Conservation (phyloP, 2,329 filamentous ascomycete genomes). For the Nigrograna mackinnonii region DNA sequence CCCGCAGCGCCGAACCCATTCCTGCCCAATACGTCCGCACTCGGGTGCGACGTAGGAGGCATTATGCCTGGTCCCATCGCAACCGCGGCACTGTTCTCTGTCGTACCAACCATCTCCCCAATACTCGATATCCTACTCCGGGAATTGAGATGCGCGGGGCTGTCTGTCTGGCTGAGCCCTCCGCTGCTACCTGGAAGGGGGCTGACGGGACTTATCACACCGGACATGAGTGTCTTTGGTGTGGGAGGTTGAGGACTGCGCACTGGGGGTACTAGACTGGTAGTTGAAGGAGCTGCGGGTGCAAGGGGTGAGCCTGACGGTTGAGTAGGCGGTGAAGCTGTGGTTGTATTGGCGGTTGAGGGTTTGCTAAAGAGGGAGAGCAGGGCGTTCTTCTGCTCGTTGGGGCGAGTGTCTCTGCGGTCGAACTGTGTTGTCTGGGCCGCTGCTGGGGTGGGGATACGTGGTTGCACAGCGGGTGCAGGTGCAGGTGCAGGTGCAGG, state of each 20-base stretch:
- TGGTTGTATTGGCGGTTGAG: too few species aligned
- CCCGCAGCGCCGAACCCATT: slow-evolving; percentile 6
- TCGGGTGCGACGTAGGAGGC: slow-evolving; percentile 4
- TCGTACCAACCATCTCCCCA: too few species aligned
- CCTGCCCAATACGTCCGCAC: slow-evolving; percentile 4
- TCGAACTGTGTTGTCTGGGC: slow-evolving; percentile 18
- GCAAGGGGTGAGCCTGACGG: slow-evolving; percentile 13
- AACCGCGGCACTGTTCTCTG: too few species aligned
- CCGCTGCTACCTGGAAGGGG: slow-evolving; percentile 37
- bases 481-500: too few species aligned
- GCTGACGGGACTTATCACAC: slow-evolving; percentile 41
- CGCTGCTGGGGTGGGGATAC: too few species aligned
- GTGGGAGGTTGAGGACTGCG: slow-evolving; percentile 30
- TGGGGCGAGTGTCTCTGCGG: slow-evolving; percentile 26
- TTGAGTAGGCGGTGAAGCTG: too few species aligned
- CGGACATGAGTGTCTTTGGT: slow-evolving; percentile 38
- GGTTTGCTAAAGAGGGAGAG: slow-evolving; percentile 42
- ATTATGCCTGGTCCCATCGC: slow-evolving; percentile 16
- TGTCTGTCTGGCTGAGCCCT: slow-evolving; percentile 24
- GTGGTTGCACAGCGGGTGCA: too few species aligned
- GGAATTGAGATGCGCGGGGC: slow-evolving; percentile 27
- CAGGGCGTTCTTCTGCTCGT: slow-evolving; percentile 37
- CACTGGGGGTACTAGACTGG: slow-evolving; percentile 1
- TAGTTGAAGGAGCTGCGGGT: slow-evolving; percentile 5
- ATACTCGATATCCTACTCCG: slow-evolving; percentile 40